These are phyloP conservation scores for Sugiyamaella qingdaonensis DNA, from an alignment of 805 yeast genomes.

Conservation along the genomic window DNA sequence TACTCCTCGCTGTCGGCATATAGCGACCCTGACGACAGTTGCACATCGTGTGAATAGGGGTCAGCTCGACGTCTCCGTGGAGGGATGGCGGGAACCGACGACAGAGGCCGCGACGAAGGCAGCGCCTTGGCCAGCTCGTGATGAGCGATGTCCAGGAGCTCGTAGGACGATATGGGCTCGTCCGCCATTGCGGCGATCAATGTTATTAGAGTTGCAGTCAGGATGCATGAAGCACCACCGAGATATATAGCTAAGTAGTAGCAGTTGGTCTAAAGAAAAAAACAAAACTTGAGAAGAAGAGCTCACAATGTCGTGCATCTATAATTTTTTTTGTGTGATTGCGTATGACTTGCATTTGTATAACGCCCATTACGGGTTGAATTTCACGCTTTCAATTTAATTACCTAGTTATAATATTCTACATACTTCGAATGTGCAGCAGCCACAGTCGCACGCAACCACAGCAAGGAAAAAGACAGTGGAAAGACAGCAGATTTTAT, in stretches of 20 bases:
- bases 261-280: too few relatives aligned
- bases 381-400: not conserved
- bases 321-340: too few relatives aligned
- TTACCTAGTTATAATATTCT: not conserved
- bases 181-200: constrained; percentile 4
- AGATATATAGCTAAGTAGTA: too few relatives aligned
- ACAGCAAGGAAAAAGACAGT: too few relatives aligned
- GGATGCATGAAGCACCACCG: not conserved
- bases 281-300: too few relatives aligned
- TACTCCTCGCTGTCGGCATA: not conserved
- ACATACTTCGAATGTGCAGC: not conserved
- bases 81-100: not conserved
- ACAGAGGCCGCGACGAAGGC: not conserved
- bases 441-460: too few relatives aligned
- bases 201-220: not conserved
- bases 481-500: too few relatives aligned
- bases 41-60: not conserved
- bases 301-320: too few relatives aligned
- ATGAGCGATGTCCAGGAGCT: constrained; percentile 9
- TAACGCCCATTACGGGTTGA: not conserved
- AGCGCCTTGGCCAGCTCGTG: constrained; percentile 10
- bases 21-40: not conserved
- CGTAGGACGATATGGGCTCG: constrained; percentile 1
- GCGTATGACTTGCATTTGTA: not conserved
- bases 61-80: not conserved